These are phyloP conservation scores for Sisymbrium altissimum DNA, from an alignment of 345 rosid species.

Conservation along the genomic window DNA sequence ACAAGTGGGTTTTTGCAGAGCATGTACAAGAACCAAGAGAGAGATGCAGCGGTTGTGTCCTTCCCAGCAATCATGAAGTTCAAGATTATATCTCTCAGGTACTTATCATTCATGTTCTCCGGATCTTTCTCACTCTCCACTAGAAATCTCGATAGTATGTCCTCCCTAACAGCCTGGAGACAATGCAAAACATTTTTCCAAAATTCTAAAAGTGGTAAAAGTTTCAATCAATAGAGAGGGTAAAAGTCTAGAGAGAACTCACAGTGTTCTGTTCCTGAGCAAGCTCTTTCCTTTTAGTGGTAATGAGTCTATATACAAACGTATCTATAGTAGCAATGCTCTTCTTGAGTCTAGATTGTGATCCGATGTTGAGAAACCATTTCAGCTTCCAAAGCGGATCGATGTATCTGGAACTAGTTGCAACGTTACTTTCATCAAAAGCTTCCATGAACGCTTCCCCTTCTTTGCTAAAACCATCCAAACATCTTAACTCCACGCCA, in stretches of 20 bases:
- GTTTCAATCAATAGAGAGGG: background rate
- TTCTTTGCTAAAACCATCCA: slow-evolving; percentile 50
- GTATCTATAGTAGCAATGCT: slow-evolving; percentile 43
- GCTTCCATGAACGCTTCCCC: slow-evolving; percentile 56
- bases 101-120: slow-evolving; percentile 52
- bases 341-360: slow-evolving; percentile 49
- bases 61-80: slow-evolving; percentile 73
- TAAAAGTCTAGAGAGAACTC: slow-evolving; percentile 17
- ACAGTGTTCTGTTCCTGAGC: slow-evolving; percentile 29
- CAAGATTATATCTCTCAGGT: slow-evolving; percentile 63
- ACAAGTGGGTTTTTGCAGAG: slow-evolving; percentile 67
- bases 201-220: background rate
- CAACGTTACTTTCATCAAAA: slow-evolving; percentile 61
- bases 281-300: slow-evolving; percentile 43
- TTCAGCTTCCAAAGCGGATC: slow-evolving; percentile 76
- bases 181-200: background rate
- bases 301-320: slow-evolving; percentile 51
- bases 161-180: slow-evolving; percentile 52
- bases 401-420: slow-evolving; percentile 44
- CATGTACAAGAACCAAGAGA: slow-evolving; percentile 75
- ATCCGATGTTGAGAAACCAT: slow-evolving; percentile 50
- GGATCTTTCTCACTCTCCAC: slow-evolving; percentile 60
- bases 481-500: slow-evolving; percentile 62
- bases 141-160: slow-evolving; percentile 62
- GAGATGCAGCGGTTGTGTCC: slow-evolving; percentile 54